phyloP scores from a whole-genome alignment of 768 basidiomycete genomes.

The Mycena chlorophos region DNA sequence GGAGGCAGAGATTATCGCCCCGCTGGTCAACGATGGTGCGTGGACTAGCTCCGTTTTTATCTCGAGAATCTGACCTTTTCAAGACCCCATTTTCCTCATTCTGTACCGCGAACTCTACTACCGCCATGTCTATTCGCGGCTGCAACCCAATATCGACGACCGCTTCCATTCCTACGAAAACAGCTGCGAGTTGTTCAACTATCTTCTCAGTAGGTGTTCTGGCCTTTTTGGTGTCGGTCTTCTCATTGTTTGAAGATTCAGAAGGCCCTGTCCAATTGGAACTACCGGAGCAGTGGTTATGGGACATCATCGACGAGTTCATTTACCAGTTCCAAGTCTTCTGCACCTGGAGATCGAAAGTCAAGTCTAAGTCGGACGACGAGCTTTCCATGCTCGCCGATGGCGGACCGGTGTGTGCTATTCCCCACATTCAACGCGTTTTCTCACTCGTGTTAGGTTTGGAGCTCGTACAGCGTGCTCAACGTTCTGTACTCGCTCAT shows the following conservation, averaged over 20 bases:
- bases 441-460: slow-evolving; percentile 55
- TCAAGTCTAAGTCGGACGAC: slow-evolving; percentile 85
- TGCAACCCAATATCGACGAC: slow-evolving; percentile 95
- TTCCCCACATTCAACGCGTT: not conserved
- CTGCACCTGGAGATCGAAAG: slow-evolving; percentile 86
- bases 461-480: slow-evolving; percentile 97
- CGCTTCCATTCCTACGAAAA: slow-evolving; percentile 98
- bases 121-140: slow-evolving; percentile 92
- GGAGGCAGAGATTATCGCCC: slow-evolving; percentile 92
- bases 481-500: slow-evolving; percentile 98
- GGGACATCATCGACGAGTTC: slow-evolving; percentile 97
- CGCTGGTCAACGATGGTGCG: slow-evolving; percentile 89
- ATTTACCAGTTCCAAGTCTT: slow-evolving; percentile 99
- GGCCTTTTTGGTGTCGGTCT: not conserved
- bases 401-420: slow-evolving; percentile 50
- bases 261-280: slow-evolving; percentile 92
- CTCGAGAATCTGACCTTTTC: not conserved
- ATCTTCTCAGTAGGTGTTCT: slow-evolving; percentile 76
- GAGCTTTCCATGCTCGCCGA: slow-evolving; percentile 82
- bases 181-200: slow-evolving; percentile 98
- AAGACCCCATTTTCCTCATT: slow-evolving; percentile 93
- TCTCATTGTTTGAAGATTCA: slow-evolving; percentile 59
- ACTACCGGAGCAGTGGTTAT: slow-evolving; percentile 96
- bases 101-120: slow-evolving; percentile 96
- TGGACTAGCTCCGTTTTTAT: slow-evolving; percentile 1